Conservation (phyloP, 1,284 basidiomycete genomes). For the Ceratobasidium sp. region DNA sequence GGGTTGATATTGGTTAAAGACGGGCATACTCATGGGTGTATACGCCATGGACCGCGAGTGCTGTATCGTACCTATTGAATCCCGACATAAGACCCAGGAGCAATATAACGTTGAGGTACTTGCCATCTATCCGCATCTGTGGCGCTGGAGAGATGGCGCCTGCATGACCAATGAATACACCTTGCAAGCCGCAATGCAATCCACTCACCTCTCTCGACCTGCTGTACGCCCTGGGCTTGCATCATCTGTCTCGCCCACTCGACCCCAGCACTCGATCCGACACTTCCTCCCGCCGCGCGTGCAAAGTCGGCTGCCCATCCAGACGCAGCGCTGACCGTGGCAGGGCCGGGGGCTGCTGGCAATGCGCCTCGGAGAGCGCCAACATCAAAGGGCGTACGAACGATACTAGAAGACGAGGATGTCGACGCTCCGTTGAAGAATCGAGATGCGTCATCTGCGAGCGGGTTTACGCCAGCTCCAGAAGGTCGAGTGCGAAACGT, state of each 20-base stretch:
- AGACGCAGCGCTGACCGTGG: constrained; percentile 5
- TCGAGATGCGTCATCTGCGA: constrained; percentile 68
- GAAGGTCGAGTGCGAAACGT: constrained; percentile 64
- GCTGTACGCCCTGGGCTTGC: constrained; percentile 46
- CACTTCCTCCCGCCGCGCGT: constrained; percentile 3
- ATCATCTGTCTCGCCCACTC: constrained; percentile 26
- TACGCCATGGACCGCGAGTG: not conserved
- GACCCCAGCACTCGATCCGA: not conserved
- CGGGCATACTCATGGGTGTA: constrained; percentile 6
- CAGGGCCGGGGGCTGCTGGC: constrained; percentile 6
- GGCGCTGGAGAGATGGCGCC: not conserved
- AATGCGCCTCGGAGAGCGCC: constrained; percentile 38
- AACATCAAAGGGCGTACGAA: constrained; percentile 39
- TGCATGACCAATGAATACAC: not conserved
- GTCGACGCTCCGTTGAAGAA: constrained; percentile 60
- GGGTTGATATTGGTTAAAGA: not conserved
- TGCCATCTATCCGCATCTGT: constrained; percentile 55
- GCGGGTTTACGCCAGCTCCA: constrained; percentile 51
- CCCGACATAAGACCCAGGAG: not conserved
- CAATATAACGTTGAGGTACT: not conserved
- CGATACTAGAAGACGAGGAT: not conserved
- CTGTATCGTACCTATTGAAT: not conserved
- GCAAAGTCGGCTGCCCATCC: constrained; percentile 43
- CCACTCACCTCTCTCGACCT: constrained; percentile 36
- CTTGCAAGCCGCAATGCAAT: not conserved